Evolutionary conservation across 2,329 filamentous ascomycete genomes (phyloP).

Genomic region (Neopestalotiopsis rosae): DNA sequence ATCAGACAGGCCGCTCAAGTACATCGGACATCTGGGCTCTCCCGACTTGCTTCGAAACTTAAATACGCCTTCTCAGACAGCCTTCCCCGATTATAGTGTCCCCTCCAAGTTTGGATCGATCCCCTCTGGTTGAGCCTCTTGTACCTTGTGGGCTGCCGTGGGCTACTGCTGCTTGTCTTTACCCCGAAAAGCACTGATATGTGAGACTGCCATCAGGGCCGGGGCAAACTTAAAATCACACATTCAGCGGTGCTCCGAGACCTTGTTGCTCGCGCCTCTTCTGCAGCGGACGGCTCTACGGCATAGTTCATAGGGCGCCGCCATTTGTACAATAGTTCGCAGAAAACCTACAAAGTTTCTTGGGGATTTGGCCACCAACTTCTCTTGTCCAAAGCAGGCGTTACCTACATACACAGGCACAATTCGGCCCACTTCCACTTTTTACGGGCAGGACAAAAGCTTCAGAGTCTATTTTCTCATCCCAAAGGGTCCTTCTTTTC

Average conservation of each 20-base stretch:
- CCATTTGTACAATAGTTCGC: constrained; percentile 11
- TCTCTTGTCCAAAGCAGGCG: neutral
- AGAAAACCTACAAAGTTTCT: constrained; percentile 3
- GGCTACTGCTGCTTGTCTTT: neutral
- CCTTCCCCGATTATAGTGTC: constrained; percentile 6
- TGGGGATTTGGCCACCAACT: neutral
- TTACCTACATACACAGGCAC: neutral
- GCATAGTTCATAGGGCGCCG: neutral
- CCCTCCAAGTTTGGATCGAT: constrained; percentile 1
- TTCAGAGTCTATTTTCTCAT: neutral
- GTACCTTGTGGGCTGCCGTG: constrained; percentile 10
- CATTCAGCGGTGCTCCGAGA: constrained; percentile 9
- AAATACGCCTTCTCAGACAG: constrained; percentile 10
- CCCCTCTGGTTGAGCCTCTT: constrained; percentile 6
- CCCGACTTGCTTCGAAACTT: constrained; percentile 8
- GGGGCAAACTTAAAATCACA: constrained; percentile 15
- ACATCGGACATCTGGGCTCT: constrained; percentile 13
- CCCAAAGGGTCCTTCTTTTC: neutral
- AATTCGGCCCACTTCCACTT: neutral
- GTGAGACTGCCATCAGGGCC: constrained; percentile 7
- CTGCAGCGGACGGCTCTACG: constrained; percentile 9
- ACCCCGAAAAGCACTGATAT: constrained; percentile 13
- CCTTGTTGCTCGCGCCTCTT: constrained; percentile 5
- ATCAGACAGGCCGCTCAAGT: neutral
- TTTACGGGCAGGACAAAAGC: neutral